Conservation (phyloP, 305 asterid genomes). For the Striga hermonthica region DNA sequence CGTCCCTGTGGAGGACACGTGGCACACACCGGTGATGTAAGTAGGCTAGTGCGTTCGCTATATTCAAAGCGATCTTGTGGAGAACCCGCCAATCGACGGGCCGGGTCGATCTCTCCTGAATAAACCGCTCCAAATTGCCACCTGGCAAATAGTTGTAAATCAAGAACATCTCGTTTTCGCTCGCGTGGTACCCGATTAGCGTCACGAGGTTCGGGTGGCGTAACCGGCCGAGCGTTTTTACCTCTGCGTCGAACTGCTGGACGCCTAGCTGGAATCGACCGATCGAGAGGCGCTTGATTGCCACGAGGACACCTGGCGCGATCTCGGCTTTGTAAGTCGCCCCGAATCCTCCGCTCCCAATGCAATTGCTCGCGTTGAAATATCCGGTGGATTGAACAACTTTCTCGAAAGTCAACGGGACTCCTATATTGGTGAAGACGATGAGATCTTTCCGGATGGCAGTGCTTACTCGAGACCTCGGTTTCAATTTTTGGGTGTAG, state of each 20-base stretch:
- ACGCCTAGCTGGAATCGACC: neutral
- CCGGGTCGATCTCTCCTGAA: neutral
- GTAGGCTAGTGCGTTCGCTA: neutral
- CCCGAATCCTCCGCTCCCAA: neutral
- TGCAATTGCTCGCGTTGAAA: neutral
- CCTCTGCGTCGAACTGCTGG: neutral
- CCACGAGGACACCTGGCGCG: neutral
- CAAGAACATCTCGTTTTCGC: neutral
- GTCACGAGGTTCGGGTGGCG: slow-evolving; percentile 8
- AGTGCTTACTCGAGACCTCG: slow-evolving; percentile 80
- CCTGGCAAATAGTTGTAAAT: neutral
- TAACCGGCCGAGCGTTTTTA: neutral
- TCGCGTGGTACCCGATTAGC: slow-evolving; percentile 9
- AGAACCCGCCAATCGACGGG: neutral
- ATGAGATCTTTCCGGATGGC: slow-evolving; percentile 30
- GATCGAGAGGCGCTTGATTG: neutral
- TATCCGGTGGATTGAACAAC: neutral
- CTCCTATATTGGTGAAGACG: neutral
- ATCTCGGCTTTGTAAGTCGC: neutral
- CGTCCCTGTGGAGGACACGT: neutral
- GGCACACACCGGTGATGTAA: neutral
- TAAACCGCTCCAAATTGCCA: neutral
- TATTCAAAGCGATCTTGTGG: neutral
- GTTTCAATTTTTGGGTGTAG: slow-evolving; percentile 74
- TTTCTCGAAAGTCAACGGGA: neutral